These are phyloP conservation scores for Cornus suecica DNA, from an alignment of 148 eudicot species.

Conservation along the genomic window DNA sequence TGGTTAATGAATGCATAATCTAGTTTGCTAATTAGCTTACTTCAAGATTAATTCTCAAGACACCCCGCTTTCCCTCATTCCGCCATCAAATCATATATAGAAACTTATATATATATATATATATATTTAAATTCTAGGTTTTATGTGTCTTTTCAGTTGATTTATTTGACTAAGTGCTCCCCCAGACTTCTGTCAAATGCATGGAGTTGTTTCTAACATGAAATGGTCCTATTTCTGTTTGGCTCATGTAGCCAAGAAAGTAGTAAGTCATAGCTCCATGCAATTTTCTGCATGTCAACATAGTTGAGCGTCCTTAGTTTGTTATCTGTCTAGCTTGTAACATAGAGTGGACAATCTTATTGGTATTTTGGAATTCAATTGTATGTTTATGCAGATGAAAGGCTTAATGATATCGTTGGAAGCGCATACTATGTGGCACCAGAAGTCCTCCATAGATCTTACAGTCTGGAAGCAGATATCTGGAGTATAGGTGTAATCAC, in stretches of 20 bases:
- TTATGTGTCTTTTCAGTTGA: background rate
- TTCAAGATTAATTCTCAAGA: background rate
- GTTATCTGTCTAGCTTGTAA: background rate
- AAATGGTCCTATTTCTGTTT: background rate
- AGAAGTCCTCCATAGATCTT: constrained; percentile 67
- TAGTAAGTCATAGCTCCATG: background rate
- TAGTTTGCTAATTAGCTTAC: background rate
- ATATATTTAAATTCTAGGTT: background rate
- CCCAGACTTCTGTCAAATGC: background rate
- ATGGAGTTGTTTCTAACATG: background rate
- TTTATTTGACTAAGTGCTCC: background rate
- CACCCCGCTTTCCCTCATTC: too few relatives aligned
- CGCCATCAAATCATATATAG: too few relatives aligned
- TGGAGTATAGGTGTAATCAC: constrained; percentile 71
- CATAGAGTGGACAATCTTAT: background rate
- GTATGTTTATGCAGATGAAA: constrained; percentile 41
- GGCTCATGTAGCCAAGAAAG: background rate
- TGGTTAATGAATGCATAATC: background rate
- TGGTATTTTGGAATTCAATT: background rate
- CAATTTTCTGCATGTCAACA: background rate
- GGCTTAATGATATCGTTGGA: constrained; percentile 70
- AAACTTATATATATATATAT: too few relatives aligned
- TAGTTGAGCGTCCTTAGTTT: background rate
- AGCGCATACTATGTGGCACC: constrained; percentile 76
- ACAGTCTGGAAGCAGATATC: constrained; percentile 63